These are phyloP conservation scores for Tolypocladium guangdongense DNA, from an alignment of 2,329 filamentous ascomycete genomes.

Conservation along the genomic window DNA sequence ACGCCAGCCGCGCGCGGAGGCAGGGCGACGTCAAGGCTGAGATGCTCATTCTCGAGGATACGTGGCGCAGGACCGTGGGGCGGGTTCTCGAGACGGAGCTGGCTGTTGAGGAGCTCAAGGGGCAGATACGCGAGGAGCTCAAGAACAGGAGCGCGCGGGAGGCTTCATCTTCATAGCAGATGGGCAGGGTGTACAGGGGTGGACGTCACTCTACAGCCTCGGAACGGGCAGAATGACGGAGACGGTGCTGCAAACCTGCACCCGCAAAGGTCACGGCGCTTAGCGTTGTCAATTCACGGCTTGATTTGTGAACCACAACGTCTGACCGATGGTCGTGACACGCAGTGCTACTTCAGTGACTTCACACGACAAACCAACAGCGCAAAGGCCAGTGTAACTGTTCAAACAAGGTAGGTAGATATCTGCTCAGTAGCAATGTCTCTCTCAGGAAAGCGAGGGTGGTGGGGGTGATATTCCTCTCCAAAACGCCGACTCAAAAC, in stretches of 20 bases:
- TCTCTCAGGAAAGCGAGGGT: conserved; percentile 23
- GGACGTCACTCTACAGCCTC: neutral
- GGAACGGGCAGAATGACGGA: neutral
- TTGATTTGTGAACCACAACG: neutral
- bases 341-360: neutral
- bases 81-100: conserved; percentile 78
- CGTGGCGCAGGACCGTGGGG: conserved; percentile 70
- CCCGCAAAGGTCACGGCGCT: neutral
- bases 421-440: conserved; percentile 24
- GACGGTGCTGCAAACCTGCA: neutral
- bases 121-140: conserved; percentile 55
- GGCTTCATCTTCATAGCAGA: neutral
- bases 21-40: conserved; percentile 67
- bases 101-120: conserved; percentile 62
- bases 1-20: conserved; percentile 53
- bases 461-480: conserved; percentile 12
- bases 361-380: neutral
- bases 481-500: conserved; percentile 15
- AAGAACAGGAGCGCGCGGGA: conserved; percentile 16
- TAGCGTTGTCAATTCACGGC: neutral
- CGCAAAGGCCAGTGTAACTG: neutral
- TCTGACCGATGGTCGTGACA: neutral
- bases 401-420: conserved; percentile 20
- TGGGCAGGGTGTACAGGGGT: neutral
- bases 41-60: conserved; percentile 60